Evolutionary conservation across 108 stramenopile species (phyloP).

Genomic region (Asterionellopsis glacialis): DNA sequence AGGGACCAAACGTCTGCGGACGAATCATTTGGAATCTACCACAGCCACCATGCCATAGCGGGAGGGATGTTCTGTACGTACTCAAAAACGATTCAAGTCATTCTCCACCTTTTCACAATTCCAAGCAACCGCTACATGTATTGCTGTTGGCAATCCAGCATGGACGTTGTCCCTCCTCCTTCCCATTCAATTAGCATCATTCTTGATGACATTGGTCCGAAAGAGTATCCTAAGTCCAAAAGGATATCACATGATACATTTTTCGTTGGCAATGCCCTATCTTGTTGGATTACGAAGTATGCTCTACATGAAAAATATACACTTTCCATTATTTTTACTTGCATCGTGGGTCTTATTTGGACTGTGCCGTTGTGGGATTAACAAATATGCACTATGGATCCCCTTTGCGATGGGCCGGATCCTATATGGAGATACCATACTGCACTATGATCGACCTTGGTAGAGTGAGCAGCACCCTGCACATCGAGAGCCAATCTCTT

Average conservation of each 20-base stretch:
- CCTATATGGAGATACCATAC: too few species aligned
- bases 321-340: constrained; percentile 19
- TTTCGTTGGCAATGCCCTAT: constrained; percentile 43
- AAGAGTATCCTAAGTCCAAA: constrained; percentile 44
- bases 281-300: constrained; percentile 31
- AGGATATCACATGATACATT: constrained; percentile 46
- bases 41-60: constrained; percentile 70
- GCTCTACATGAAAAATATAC: constrained; percentile 7
- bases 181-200: constrained; percentile 57
- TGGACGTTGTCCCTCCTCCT: constrained; percentile 46
- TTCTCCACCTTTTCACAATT: constrained; percentile 68
- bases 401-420: constrained; percentile 30
- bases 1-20: constrained; percentile 36
- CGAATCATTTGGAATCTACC: constrained; percentile 28
- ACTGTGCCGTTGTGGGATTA: constrained; percentile 35
- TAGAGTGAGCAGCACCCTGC: too few species aligned
- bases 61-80: constrained; percentile 38
- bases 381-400: constrained; percentile 49
- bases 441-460: too few species aligned
- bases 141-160: constrained; percentile 37
- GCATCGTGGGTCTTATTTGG: constrained; percentile 32
- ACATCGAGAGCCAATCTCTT: too few species aligned
- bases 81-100: constrained; percentile 52
- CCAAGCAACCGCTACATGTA: constrained; percentile 51
- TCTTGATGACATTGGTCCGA: constrained; percentile 67